Evolutionary conservation across 2,329 filamentous ascomycete species (phyloP), one percentile per base, ranked within the genome.

Genomic region (Knufia fluminis): DNA sequence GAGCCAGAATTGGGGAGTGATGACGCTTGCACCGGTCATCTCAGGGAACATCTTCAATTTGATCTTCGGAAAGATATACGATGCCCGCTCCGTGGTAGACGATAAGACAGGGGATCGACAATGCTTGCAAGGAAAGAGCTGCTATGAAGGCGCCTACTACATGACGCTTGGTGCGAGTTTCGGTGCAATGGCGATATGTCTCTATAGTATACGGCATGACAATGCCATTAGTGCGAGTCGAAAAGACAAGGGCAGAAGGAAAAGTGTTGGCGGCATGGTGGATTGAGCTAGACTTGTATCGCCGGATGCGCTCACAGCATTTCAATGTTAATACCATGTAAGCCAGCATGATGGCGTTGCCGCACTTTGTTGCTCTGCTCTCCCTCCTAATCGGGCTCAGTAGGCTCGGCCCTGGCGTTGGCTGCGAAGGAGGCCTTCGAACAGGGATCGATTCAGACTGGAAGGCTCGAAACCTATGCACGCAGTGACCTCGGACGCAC

Each of bases 1-100:
- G 41, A 89, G 85, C 49, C 87, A 95, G 63, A 98, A 97, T 62
- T 98, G 92, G 91, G 92, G 92, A 12, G 84, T 85, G 59, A 94
- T 98, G 82, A 96, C 88, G 0, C 72, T 96, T 42, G 84, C 87
- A 2, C 90, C 91, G 0, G 87, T 95, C 2, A 68, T 95, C 23
- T 89, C 83, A 7, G 90, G 88, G 44, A 94, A 97, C 60, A 66
- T 95, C 19, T 97, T 94, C 74, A 98, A 97, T 63, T 69, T 96
- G 1, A 80, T 92, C 51, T 98, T 97, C 64, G 92, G 92, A 43
- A 69, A 66, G 14, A 81, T 95, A 0, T 94, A 88, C 59, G 92
- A 98, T 64, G 70, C 71, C 7, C 89, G 96, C 65, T 90, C 84
- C 19, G 68, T 82, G 28, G 70, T 87, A 8, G 76, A 79, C 17